Evolutionary conservation across 371 early-diverging fungal genomes (phyloP).

Genomic region (Rhizopus microsporus): DNA sequence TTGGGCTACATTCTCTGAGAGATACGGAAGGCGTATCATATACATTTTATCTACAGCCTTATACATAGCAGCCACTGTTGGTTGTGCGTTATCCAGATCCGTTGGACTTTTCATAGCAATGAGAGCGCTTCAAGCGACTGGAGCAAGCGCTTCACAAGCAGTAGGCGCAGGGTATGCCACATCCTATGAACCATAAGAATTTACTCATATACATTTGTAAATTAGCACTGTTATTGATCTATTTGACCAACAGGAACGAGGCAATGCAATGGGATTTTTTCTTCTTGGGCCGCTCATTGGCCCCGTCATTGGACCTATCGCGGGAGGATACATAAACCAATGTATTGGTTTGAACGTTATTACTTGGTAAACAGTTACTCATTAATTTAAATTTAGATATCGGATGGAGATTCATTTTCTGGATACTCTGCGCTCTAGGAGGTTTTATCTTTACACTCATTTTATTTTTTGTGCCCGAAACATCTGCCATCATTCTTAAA

Average conservation of each 20-base stretch:
- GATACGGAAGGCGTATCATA: slow-evolving; percentile 62
- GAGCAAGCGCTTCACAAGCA: slow-evolving; percentile 70
- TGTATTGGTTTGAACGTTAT: slow-evolving; percentile 18
- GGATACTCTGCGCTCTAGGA: slow-evolving; percentile 61
- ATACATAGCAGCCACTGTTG: slow-evolving; percentile 62
- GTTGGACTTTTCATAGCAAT: slow-evolving; percentile 59
- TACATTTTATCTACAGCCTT: slow-evolving; percentile 61
- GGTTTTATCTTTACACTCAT: slow-evolving; percentile 57
- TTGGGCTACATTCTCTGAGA: slow-evolving; percentile 73
- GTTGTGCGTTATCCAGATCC: slow-evolving; percentile 61
- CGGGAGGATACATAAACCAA: slow-evolving; percentile 48
- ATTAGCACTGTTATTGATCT: slow-evolving; percentile 39
- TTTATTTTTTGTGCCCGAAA: slow-evolving; percentile 69
- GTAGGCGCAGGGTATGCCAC: slow-evolving; percentile 70
- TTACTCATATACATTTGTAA: neutral
- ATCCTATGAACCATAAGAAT: neutral
- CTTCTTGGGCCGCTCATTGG: slow-evolving; percentile 62
- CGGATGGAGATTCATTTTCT: slow-evolving; percentile 71
- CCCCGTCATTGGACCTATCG: slow-evolving; percentile 51
- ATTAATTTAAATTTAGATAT: slow-evolving; percentile 39
- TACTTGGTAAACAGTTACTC: slow-evolving; percentile 49
- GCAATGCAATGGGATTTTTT: slow-evolving; percentile 63
- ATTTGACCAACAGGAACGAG: slow-evolving; percentile 39
- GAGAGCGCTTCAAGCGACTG: slow-evolving; percentile 69
- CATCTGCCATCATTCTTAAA: slow-evolving; percentile 31